Base-by-base conservation (phyloP, 345 rosid genomes). In the Gossypium thurberi region DNA sequence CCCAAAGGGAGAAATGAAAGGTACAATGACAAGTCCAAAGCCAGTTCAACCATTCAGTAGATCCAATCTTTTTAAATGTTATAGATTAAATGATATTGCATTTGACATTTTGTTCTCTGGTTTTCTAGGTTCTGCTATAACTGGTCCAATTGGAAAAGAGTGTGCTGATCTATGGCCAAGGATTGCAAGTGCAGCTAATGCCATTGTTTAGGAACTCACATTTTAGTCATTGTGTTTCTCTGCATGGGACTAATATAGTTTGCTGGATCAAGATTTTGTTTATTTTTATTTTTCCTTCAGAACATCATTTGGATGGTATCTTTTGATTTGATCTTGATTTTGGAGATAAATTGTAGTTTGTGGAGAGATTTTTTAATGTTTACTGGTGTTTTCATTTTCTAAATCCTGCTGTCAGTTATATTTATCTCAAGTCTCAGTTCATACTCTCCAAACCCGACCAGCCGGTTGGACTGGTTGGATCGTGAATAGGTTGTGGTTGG, bases 1-100 rank as follows among this genome's bases (percentile, higher is more conserved):
- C 53, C 98, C 97, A 0, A 86, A 94, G 75, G 98, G 97, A 56
- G 96, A 94, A 81, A 94, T 94, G 98, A 94, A 94, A 89, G 98
- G 98, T 91, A 73, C 1, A 6, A 3, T 4, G 28, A 8, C 3
- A 43, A 20, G 6, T 12, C 33, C 12, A 65, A 63, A 21, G 33
- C 69, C 50, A 63, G 40, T n/a, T 63, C 25, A 40, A 4, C 40
- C 42, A 10, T 62, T 33, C 12, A 15, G 47, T 47, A 10, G 48
- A 63, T 63, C 67, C 15, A 63, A 10, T 40, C 18, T 40, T 40
- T 20, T 2, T 44, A n/a, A 51, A 40, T n/a, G 8, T 40, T 6
- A 3, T 13, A 51, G 51, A 44, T 44, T 21, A 67, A 67, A 12
- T 67, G n/a, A 23, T 48, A 48, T 44, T 23, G 14, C 0, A 3